phyloP scores from a whole-genome alignment of 2,329 filamentous ascomycete species.

The Aspergillus uvarum region DNA sequence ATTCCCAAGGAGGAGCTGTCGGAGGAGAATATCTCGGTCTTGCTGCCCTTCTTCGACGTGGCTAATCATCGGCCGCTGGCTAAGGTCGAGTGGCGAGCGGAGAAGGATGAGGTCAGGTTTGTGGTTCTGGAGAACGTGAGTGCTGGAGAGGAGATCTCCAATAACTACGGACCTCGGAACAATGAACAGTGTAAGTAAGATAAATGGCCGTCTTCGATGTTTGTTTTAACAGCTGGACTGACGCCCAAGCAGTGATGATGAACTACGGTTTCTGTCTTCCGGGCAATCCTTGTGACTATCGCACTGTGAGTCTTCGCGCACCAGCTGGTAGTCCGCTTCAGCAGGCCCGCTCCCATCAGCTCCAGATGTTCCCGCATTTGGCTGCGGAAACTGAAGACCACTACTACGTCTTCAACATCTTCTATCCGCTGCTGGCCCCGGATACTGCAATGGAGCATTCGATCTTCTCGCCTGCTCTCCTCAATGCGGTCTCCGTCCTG shows the following conservation, averaged over 20 bases:
- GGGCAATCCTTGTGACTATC: conserved; percentile 46
- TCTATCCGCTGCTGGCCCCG: conserved; percentile 41
- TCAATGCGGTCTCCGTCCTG: conserved; percentile 44
- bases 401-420: conserved; percentile 48
- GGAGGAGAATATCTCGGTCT: conserved; percentile 63
- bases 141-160: conserved; percentile 58
- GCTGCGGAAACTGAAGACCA: conserved; percentile 34
- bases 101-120: conserved; percentile 39
- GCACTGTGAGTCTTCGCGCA: conserved; percentile 41
- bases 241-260: conserved; percentile 39
- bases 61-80: conserved; percentile 68
- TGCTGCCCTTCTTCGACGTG: conserved; percentile 70
- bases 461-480: conserved; percentile 45
- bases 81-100: conserved; percentile 58
- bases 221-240: background rate
- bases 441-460: conserved; percentile 39
- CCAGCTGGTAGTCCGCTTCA: conserved; percentile 41
- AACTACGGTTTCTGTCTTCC: conserved; percentile 49
- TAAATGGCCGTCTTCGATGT: conserved; percentile 18
- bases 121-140: conserved; percentile 48
- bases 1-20: conserved; percentile 40
- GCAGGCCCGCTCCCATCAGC: conserved; percentile 35
- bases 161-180: conserved; percentile 75
- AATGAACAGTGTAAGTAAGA: conserved; percentile 59
- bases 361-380: conserved; percentile 34